Conservation (phyloP, 1,284 basidiomycete species). For the Ceratobasidium sp. region DNA sequence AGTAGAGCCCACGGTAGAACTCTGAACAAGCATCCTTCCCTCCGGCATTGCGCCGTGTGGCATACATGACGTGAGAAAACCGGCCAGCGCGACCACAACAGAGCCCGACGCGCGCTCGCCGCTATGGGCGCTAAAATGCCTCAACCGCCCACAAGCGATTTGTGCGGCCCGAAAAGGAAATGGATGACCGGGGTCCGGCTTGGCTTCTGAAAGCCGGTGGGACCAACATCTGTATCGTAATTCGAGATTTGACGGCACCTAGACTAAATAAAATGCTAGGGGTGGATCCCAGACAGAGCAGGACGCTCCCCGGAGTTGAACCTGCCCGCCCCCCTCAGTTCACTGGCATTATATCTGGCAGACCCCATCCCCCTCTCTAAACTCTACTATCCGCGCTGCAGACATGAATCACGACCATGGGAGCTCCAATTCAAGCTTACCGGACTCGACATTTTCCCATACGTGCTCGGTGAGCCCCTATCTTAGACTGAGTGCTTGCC, state of each 20-base stretch:
- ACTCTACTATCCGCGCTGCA: neutral
- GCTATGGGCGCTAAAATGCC: slow-evolving; percentile 7
- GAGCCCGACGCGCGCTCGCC: neutral
- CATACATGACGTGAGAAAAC: neutral
- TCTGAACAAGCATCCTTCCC: neutral
- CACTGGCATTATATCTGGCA: no score
- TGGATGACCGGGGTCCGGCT: neutral
- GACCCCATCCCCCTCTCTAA: no score
- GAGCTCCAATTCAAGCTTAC: neutral
- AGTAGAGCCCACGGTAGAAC: neutral
- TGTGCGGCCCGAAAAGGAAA: neutral
- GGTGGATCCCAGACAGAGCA: neutral
- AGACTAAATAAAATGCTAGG: neutral
- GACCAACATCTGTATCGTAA: neutral
- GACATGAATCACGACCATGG: neutral
- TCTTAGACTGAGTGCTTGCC: neutral
- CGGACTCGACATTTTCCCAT: neutral
- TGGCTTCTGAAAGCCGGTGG: neutral
- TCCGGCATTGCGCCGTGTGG: neutral
- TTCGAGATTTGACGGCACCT: neutral
- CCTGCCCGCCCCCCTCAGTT: neutral
- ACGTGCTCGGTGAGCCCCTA: slow-evolving; percentile 11
- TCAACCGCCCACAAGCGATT: slow-evolving; percentile 11
- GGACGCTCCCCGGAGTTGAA: neutral
- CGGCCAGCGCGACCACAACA: neutral